Base-by-base conservation (phyloP, 495 filamentous ascomycete genomes). In the Parachaetomium inaequale region DNA sequence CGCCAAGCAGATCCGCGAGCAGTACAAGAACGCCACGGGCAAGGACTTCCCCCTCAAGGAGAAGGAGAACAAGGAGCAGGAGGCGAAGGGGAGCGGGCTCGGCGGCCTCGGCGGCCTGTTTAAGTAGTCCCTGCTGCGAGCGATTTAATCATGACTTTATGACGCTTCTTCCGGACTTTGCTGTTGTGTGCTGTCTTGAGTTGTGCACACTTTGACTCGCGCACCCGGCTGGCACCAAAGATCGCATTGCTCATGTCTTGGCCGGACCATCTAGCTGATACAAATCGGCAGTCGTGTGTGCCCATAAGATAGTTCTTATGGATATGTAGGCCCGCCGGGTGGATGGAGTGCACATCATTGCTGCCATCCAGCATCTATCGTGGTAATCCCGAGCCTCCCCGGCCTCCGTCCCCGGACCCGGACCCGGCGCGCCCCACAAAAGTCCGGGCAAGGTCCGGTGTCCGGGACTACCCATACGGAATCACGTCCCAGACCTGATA, bases 11-110 rank as follows among this genome's bases (percentile, higher is more conserved):
- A 84, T 91, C 61, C 81, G 88, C 21, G 72, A 72, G 3, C 76
- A 85, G 71, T 89, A 87, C 74, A 86, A 86, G 80, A 77, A 71
- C 23, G 70, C 70, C 0, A 84, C 83, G 1, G 88, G 88, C 53
- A 81, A 76, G 15, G 85, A 89, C 28, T 53, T 90, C 36, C 86
- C 85, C 31, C 75, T 88, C 63, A 76, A 84, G 72, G 85, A 88
- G 65, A 87, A 88, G 73, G 71, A 82, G 42, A 17, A 34, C 2
- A 19, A 43, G 31, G 49, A 63, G 49, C 19, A 43, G 31, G 49
- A 63, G 49, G 60, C 61, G 12, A 56, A 57, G 59, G 46, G 46
- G 58, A 32, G 46, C 21, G 45, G 58, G 10, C 26, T 59, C 12
- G 43, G 43, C 43, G 45, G 45, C 2, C 45, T 59, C 23, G 25